Percentiles rank a stretch among this genome's conserved stretches.
Conservation (phyloP, 257 asterid species). For the Eucommia ulmoides region DNA sequence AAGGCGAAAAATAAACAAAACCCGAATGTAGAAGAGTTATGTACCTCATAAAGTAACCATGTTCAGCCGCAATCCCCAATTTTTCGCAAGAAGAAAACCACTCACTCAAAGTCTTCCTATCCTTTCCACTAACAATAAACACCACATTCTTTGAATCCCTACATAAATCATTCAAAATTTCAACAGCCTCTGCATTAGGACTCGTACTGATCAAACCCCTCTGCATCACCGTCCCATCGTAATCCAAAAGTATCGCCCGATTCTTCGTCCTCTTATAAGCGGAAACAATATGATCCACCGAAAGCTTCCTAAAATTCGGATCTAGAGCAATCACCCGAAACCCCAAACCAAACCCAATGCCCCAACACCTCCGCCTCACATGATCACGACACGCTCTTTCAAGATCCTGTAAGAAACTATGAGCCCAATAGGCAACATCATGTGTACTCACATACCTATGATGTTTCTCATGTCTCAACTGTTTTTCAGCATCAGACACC, state of each 20-base stretch:
- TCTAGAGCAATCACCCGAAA: slow-evolving; percentile 81
- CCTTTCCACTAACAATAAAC: slow-evolving; percentile 70
- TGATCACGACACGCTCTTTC: slow-evolving; percentile 79
- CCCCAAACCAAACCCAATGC: slow-evolving; percentile 78
- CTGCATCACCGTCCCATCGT: slow-evolving; percentile 56
- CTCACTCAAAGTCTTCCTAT: slow-evolving; percentile 33
- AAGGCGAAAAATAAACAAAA: too few relatives aligned
- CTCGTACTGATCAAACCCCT: slow-evolving; percentile 33
- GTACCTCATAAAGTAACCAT: slow-evolving; percentile 67
- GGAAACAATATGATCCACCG: slow-evolving; percentile 81
- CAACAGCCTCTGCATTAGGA: slow-evolving; percentile 51
- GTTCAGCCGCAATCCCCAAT: slow-evolving; percentile 70
- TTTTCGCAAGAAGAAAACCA: slow-evolving; percentile 63
- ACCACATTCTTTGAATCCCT: slow-evolving; percentile 53
- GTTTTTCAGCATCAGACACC: slow-evolving; percentile 59
- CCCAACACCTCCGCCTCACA: slow-evolving; percentile 73
- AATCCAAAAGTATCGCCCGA: slow-evolving; percentile 76
- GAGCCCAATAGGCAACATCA: slow-evolving; percentile 93
- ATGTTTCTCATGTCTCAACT: slow-evolving; percentile 80
- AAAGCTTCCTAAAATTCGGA: slow-evolving; percentile 71
- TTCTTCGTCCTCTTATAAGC: slow-evolving; percentile 67
- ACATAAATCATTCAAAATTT: slow-evolving; percentile 48
- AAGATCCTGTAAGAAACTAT: slow-evolving; percentile 66
- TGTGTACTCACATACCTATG: slow-evolving; percentile 69
- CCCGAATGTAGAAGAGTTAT: neutral